Conservation (phyloP, 805 yeast genomes). For the Wickerhamomyces bovis region DNA sequence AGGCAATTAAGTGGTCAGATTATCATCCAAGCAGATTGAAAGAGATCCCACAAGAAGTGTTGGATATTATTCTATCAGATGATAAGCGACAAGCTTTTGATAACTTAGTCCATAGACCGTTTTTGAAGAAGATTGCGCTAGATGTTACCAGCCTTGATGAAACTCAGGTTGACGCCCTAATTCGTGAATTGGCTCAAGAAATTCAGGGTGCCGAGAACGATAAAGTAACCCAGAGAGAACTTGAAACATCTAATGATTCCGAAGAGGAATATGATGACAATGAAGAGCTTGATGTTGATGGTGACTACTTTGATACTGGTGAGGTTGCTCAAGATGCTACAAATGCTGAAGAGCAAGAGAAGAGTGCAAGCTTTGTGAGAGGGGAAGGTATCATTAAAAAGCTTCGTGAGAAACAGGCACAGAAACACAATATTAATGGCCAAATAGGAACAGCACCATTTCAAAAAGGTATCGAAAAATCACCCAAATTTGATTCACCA, state of each 20-base stretch:
- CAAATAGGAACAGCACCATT: too few species aligned
- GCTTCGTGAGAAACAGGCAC: background rate
- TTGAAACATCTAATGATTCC: too few species aligned
- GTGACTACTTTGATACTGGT: background rate
- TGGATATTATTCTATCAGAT: conserved; percentile 3
- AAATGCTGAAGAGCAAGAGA: background rate
- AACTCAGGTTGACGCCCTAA: background rate
- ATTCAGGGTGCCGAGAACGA: background rate
- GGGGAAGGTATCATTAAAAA: background rate
- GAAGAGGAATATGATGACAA: background rate
- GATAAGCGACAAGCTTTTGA: conserved; percentile 5
- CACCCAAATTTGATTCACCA: background rate
- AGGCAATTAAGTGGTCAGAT: conserved; percentile 1
- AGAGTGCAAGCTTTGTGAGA: too few species aligned
- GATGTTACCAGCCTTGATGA: conserved; percentile 3
- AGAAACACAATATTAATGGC: background rate
- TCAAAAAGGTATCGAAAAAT: background rate
- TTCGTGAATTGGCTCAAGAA: background rate
- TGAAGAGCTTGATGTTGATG: background rate
- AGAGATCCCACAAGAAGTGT: conserved; percentile 6
- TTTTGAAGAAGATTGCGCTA: conserved; percentile 2
- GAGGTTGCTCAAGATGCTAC: background rate
- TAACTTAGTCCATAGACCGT: conserved; percentile 2
- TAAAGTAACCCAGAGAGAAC: background rate
- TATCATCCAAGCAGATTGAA: conserved; percentile 1